Evolutionary conservation across 2,329 filamentous ascomycete species (phyloP).

Genomic region (Botryosphaeria dothidea): DNA sequence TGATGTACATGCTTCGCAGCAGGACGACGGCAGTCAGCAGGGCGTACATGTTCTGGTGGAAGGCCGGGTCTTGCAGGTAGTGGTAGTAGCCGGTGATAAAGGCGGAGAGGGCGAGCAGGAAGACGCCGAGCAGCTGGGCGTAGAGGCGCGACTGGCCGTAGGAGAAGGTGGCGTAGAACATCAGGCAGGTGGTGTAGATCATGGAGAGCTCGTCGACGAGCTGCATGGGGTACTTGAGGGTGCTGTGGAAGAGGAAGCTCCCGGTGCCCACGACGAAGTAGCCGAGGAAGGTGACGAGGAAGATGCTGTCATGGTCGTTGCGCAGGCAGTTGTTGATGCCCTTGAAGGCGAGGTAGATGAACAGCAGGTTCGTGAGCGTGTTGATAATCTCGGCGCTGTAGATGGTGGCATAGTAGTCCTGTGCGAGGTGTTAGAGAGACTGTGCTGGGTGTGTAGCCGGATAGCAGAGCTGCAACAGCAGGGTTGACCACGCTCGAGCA

Average conservation of each 20-base stretch:
- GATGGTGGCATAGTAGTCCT: slow-evolving; percentile 75
- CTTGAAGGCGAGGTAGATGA: slow-evolving; percentile 74
- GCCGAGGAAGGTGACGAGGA: slow-evolving; percentile 65
- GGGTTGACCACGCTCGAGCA: neutral
- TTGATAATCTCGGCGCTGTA: slow-evolving; percentile 79
- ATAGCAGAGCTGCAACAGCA: neutral
- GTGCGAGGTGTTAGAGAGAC: neutral
- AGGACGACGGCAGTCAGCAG: slow-evolving; percentile 70
- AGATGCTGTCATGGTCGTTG: slow-evolving; percentile 74
- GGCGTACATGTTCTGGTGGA: slow-evolving; percentile 80
- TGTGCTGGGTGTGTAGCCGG: neutral
- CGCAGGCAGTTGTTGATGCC: slow-evolving; percentile 73
- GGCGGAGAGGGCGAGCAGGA: slow-evolving; percentile 52
- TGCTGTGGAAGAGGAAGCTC: slow-evolving; percentile 65
- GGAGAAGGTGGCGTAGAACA: slow-evolving; percentile 71
- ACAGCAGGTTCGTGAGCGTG: slow-evolving; percentile 78
- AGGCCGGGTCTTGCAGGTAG: slow-evolving; percentile 76
- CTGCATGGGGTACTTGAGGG: slow-evolving; percentile 70
- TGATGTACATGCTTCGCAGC: slow-evolving; percentile 73
- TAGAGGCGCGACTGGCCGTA: slow-evolving; percentile 60
- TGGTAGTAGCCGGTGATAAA: slow-evolving; percentile 83
- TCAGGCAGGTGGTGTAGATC: slow-evolving; percentile 70
- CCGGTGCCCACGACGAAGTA: slow-evolving; percentile 63
- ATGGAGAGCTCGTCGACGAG: slow-evolving; percentile 70
- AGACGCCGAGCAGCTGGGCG: slow-evolving; percentile 57